These are phyloP conservation scores for Phycomyces blakesleeanus DNA, from an alignment of 192 early-diverging fungal species.

Conservation along the genomic window DNA sequence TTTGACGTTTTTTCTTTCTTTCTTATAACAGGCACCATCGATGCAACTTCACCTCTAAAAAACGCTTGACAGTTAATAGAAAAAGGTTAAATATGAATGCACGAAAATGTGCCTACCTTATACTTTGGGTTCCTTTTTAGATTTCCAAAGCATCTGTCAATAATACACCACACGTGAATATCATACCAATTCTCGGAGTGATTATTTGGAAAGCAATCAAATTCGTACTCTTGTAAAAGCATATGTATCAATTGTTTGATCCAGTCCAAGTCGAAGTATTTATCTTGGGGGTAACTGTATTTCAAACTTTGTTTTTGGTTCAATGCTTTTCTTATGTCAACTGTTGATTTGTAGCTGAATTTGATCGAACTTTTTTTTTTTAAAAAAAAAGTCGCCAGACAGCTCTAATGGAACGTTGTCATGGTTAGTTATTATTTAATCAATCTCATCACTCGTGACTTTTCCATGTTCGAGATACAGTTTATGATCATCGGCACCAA, in stretches of 20 bases:
- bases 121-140: conserved; percentile 6
- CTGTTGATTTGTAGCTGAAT: conserved; percentile 13
- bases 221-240: conserved; percentile 14
- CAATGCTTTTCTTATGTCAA: conserved; percentile 12
- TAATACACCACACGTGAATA: conserved; percentile 6
- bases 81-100: conserved; percentile 8
- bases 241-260: background rate
- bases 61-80: conserved; percentile 9
- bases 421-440: conserved; percentile 1
- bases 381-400: conserved; percentile 11
- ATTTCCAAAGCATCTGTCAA: conserved; percentile 9
- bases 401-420: background rate
- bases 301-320: conserved; percentile 9
- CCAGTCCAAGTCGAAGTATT: conserved; percentile 12
- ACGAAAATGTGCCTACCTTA: conserved; percentile 9
- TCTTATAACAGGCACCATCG: conserved; percentile 5
- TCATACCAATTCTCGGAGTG: conserved; percentile 17
- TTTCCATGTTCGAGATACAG: conserved; percentile 17
- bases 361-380: conserved; percentile 10
- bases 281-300: background rate
- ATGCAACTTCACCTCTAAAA: conserved; percentile 5
- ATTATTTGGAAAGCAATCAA: conserved; percentile 9
- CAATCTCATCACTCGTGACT: conserved; percentile 14
- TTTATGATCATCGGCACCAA: conserved; percentile 12
- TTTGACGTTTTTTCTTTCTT: conserved; percentile 13